phyloP scores from a whole-genome alignment of 345 rosid genomes.

The Microcos paniculata region DNA sequence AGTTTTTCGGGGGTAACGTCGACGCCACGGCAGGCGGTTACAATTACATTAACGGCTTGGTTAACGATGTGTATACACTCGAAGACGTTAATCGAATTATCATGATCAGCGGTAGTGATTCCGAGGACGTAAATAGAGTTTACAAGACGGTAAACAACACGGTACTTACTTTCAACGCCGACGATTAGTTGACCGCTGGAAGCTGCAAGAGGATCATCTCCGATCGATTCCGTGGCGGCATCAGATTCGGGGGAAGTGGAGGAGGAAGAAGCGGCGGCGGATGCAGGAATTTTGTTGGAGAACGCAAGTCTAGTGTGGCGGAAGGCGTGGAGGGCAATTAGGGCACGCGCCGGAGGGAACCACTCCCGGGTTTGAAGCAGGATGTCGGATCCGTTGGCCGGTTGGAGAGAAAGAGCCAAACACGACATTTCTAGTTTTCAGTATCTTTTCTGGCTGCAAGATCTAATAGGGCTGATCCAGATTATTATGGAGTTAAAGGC shows the following conservation, averaged over 20 bases:
- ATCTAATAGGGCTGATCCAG: slow-evolving; percentile 20
- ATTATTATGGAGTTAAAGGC: not conserved
- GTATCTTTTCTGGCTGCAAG: not conserved
- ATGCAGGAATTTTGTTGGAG: slow-evolving; percentile 45
- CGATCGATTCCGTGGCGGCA: slow-evolving; percentile 51
- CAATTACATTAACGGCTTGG: slow-evolving; percentile 94
- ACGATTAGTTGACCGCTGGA: slow-evolving; percentile 95
- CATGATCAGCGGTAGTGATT: slow-evolving; percentile 82
- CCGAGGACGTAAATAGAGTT: slow-evolving; percentile 93
- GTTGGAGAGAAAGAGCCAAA: slow-evolving; percentile 86
- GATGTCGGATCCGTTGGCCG: slow-evolving; percentile 82
- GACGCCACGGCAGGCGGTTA: slow-evolving; percentile 98
- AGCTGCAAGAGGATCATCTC: slow-evolving; percentile 96
- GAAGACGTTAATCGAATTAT: slow-evolving; percentile 81
- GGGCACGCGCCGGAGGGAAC: slow-evolving; percentile 94
- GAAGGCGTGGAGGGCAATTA: slow-evolving; percentile 88
- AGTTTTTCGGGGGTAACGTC: slow-evolving; percentile 99
- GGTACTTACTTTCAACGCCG: slow-evolving; percentile 94
- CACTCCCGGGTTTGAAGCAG: slow-evolving; percentile 91
- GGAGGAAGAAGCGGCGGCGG: slow-evolving; percentile 31
- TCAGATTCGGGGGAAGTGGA: slow-evolving; percentile 42
- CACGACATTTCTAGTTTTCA: slow-evolving; percentile 55
- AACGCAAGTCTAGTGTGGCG: slow-evolving; percentile 86
- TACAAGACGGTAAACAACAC: slow-evolving; percentile 91
- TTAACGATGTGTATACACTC: slow-evolving; percentile 96